Base-by-base conservation (phyloP, 2,329 filamentous ascomycete genomes). In the Fonsecaea pedrosoi region DNA sequence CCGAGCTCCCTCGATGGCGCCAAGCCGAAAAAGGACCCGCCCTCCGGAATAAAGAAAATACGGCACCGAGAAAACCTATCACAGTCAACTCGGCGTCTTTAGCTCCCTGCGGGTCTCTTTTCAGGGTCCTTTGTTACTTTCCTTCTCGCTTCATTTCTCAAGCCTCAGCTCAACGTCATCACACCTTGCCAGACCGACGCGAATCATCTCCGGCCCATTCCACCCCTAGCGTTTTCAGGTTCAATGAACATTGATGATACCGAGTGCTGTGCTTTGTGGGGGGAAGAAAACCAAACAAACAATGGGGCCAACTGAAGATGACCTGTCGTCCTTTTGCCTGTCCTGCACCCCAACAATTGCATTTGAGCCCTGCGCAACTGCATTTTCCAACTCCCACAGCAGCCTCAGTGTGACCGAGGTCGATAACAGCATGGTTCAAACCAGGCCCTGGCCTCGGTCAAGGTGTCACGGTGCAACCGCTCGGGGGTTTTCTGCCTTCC, bases 401-500 rank as follows among this genome's bases (percentile, higher is more conserved):
- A 61, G 34, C 53, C 37, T 30, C 32, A 38, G 59, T 61, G 59
- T 37, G 59, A 61, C 59, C 54, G 45, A 25, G 4, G 32, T 18
- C 15, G 57, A 50, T 45, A 60, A 50, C 10, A 21, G 13, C n/a
- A 60, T 53, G 25, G 21, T 25, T 42, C 9, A 18, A 35, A 45
- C 34, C 42, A 34, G 6, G 57, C 18, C 40, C 7, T 21, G 18
- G 15, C 37, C 25, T 15, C 25, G 18, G 5, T 34, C 18, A 50
- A 61, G 42, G 67, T 66, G 67, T 60, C 60, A 69, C 64, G 30
- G 55, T 60, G 32, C 64, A 18, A 60, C 62, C 18, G 38, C 50
- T 65, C 63, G 64, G 67, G 38, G 67, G 66, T 56, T 69, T 68
- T 61, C 48, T 66, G 56, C 64, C 45, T 60, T 60, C 54, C 60